Conservation (phyloP, 1,284 basidiomycete genomes). For the Rhodotorula glutinis region DNA sequence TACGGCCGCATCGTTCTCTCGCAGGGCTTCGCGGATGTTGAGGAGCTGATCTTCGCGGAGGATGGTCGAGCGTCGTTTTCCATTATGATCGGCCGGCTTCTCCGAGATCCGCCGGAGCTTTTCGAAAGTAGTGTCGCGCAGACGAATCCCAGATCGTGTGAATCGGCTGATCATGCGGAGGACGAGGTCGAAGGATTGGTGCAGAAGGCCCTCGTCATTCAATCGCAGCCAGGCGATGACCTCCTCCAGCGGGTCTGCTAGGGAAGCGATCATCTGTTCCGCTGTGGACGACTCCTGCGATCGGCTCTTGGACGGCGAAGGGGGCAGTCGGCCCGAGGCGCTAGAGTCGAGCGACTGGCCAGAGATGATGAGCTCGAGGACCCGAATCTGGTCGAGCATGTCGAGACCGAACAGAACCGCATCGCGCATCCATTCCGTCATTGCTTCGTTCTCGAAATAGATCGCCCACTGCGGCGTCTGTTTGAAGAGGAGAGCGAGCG, state of each 20-base stretch:
- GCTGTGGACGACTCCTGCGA: conserved; percentile 51
- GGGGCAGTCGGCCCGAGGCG: neutral
- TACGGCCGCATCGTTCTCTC: conserved; percentile 15
- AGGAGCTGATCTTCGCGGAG: conserved; percentile 66
- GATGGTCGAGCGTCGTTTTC: conserved; percentile 29
- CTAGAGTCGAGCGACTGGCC: conserved; percentile 48
- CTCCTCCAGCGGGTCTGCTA: conserved; percentile 73
- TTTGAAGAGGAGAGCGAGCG: conserved; percentile 77
- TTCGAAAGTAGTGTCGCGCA: conserved; percentile 23
- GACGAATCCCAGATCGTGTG: conserved; percentile 31
- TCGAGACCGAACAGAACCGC: conserved; percentile 85
- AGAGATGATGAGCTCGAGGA: conserved; percentile 68
- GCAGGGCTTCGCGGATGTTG: conserved; percentile 68
- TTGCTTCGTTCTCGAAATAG: conserved; percentile 72
- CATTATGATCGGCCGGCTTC: conserved; percentile 4
- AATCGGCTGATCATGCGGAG: conserved; percentile 42
- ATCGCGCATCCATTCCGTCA: conserved; percentile 96
- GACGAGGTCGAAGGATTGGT: conserved; percentile 38
- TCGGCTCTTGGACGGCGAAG: conserved; percentile 45
- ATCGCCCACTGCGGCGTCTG: conserved; percentile 75
- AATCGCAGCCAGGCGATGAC: conserved; percentile 79
- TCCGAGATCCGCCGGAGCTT: conserved; percentile 34
- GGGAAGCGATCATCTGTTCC: conserved; percentile 68
- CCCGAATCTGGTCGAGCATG: conserved; percentile 69
- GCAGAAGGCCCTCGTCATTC: conserved; percentile 59